Conservation (phyloP, 2,329 filamentous ascomycete genomes). For the Sphaerulina populicola region DNA sequence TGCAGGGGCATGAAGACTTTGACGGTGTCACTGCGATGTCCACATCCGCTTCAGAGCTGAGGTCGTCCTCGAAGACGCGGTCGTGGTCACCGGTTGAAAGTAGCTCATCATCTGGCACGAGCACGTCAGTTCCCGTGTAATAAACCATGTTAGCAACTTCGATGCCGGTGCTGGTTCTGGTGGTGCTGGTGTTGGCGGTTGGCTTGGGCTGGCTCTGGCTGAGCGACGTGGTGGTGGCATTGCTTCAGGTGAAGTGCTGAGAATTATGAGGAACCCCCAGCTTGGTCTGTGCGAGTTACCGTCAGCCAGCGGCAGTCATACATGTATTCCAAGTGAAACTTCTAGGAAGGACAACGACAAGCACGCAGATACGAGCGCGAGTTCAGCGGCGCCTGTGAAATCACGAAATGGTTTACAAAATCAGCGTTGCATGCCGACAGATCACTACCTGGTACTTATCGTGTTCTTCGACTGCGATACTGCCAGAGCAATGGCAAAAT, state of each 20-base stretch:
- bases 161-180: background rate
- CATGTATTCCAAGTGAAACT: background rate
- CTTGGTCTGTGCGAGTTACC: no score
- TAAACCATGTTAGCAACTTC: background rate
- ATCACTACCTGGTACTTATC: no score
- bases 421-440: no score
- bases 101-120: background rate
- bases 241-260: background rate
- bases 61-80: background rate
- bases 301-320: no score
- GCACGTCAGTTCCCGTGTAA: background rate
- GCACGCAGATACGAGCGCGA: no score
- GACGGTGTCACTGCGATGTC: background rate
- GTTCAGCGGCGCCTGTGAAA: no score
- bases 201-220: background rate
- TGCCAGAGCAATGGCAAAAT: no score
- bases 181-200: background rate
- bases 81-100: background rate
- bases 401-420: no score
- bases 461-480: no score
- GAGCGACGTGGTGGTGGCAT: background rate
- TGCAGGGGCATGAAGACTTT: constrained; percentile 38
- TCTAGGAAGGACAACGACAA: no score
- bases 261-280: no score
- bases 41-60: background rate